Evolutionary conservation across 106 monocot species (phyloP), one percentile per base, ranked within the genome.

Genomic region (Dendrobium catenatum): DNA sequence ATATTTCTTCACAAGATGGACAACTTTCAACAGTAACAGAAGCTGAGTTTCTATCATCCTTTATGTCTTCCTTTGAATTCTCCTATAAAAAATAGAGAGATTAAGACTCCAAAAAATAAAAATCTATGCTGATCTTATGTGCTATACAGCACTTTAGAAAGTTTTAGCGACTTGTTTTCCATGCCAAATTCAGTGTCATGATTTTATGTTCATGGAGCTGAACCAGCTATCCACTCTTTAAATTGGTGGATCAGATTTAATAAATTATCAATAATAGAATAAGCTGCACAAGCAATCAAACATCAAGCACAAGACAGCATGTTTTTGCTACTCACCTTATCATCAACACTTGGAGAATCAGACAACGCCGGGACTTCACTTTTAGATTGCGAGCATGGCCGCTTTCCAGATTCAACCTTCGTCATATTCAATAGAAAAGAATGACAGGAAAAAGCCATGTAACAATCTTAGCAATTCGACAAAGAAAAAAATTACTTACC

Each of bases 321-420:
- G 17, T 76, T 26, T 31, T 19, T 46, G 5, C 41, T 20, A 80
- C 80, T 82, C 78, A 89, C 88, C 70, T 46, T 81, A 16, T 55
- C 54, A 77, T 83, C 80, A 86, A 47, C 44, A 66, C 56, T 59
- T 78, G 80, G 74, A 42, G 79, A 83, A 82, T 80, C 67, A 81
- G 87, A 31, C 79, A 31, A 40, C n/a, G 47, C 54, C 47, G 68
- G 20, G 18, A 29, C 78, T 64, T 82, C 84, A 77, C 16, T 64
- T 79, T 72, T 31, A 66, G 79, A 27, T 46, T 46, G 75, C 44
- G 82, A 48, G 19, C 76, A 33, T 18, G 82, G 81, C 31, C 33
- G 79, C 42, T 79, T 58, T 77, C 83, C 79, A 80, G 86, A 88
- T 89, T 93, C 91, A 86, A 49, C 83, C 92, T 93, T 54, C 17